Evolutionary conservation across 2,329 filamentous ascomycete species (phyloP).

Genomic region (Fusarium sp.): DNA sequence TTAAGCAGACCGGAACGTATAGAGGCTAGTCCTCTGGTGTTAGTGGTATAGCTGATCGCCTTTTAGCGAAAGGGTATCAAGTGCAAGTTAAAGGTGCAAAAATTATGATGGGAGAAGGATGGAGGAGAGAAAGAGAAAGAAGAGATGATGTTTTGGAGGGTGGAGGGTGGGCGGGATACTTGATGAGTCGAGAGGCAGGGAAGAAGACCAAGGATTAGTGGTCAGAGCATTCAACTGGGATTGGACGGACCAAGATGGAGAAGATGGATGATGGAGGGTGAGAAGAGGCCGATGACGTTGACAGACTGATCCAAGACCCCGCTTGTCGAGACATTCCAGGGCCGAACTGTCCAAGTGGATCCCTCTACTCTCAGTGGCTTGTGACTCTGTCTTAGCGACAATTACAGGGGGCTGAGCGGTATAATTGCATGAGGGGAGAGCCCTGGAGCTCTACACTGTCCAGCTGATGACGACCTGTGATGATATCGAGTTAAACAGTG

Average conservation of each 20-base stretch:
- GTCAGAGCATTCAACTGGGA: slow-evolving; percentile 17
- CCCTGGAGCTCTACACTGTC: slow-evolving; percentile 9
- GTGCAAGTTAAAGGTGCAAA: not conserved
- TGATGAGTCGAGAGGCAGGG: slow-evolving; percentile 32
- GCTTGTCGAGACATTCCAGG: slow-evolving; percentile 33
- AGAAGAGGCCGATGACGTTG: slow-evolving; percentile 40
- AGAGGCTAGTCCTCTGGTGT: slow-evolving; percentile 11
- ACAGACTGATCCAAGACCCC: slow-evolving; percentile 31
- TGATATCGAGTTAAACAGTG: slow-evolving; percentile 16
- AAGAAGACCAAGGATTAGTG: slow-evolving; percentile 14
- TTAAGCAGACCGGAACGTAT: slow-evolving; percentile 17
- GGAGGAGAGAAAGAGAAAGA: slow-evolving; percentile 11
- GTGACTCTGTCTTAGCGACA: slow-evolving; percentile 28
- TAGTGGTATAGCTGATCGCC: slow-evolving; percentile 1
- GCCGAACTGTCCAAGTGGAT: slow-evolving; percentile 26
- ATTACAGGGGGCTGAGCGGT: slow-evolving; percentile 24
- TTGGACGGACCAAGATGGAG: slow-evolving; percentile 18
- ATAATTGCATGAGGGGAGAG: slow-evolving; percentile 8
- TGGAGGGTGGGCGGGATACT: slow-evolving; percentile 35
- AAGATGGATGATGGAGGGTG: slow-evolving; percentile 31
- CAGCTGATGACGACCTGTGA: slow-evolving; percentile 37
- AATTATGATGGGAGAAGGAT: slow-evolving; percentile 1
- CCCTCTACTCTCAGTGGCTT: slow-evolving; percentile 10
- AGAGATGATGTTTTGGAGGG: slow-evolving; percentile 26
- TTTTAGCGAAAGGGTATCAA: slow-evolving; percentile 12